phyloP scores from a whole-genome alignment of 352 stramenopile genomes.

The Globisporangium radiosum region DNA sequence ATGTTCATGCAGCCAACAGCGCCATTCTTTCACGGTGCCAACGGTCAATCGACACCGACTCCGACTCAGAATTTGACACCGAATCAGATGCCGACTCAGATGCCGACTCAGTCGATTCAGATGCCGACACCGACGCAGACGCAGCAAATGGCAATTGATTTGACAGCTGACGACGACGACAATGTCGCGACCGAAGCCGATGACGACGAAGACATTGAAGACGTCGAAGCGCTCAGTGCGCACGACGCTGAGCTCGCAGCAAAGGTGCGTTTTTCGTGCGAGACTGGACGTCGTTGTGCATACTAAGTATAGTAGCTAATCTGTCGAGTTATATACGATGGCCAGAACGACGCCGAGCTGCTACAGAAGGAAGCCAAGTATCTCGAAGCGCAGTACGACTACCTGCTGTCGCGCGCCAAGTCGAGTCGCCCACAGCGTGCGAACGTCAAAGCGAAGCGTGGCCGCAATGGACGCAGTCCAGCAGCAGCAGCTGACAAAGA shows the following conservation, averaged over 20 bases:
- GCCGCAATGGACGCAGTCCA: not conserved
- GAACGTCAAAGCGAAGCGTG: constrained; percentile 48
- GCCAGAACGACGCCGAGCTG: constrained; percentile 47
- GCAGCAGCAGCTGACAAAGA: constrained; percentile 10
- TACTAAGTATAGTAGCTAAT: not conserved
- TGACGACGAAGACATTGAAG: constrained; percentile 18
- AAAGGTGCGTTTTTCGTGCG: constrained; percentile 18
- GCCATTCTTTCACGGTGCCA: too few relatives aligned
- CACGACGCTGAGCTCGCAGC: constrained; percentile 3
- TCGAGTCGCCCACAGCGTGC: constrained; percentile 29
- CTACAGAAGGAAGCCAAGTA: constrained; percentile 69
- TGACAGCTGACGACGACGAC: constrained; percentile 25
- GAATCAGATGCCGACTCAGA: too few relatives aligned
- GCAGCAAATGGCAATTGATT: constrained; percentile 15
- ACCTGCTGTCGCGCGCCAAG: constrained; percentile 45
- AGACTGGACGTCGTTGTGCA: too few relatives aligned
- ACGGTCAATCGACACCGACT: too few relatives aligned
- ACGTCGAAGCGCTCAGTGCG: constrained; percentile 1
- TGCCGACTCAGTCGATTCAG: too few relatives aligned
- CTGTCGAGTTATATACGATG: not conserved
- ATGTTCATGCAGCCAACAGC: too few relatives aligned
- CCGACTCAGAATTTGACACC: too few relatives aligned
- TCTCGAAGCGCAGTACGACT: constrained; percentile 58
- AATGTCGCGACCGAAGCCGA: constrained; percentile 9
- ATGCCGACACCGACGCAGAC: not conserved